Evolutionary conservation across 768 basidiomycete species (phyloP).

Genomic region (Plicaturopsis crispa): DNA sequence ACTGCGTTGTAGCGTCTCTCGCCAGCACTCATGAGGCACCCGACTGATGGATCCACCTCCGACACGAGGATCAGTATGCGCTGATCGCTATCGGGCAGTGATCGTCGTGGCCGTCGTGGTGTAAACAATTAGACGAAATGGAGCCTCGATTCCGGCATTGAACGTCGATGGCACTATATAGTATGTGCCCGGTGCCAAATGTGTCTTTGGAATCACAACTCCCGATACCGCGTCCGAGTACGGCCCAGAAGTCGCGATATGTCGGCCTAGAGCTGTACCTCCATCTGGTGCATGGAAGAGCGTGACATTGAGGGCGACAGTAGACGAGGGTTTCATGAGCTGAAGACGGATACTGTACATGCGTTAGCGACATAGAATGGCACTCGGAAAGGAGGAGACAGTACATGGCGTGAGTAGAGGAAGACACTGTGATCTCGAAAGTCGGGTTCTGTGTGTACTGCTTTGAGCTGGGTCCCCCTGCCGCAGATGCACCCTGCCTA

Average conservation of each 20-base stretch:
- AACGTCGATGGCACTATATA: conserved; percentile 70
- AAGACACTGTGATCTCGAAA: conserved; percentile 51
- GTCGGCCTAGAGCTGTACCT: conserved; percentile 24
- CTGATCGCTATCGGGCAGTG: too few species aligned
- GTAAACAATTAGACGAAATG: conserved; percentile 58
- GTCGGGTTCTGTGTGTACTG: conserved; percentile 63
- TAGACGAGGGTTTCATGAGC: conserved; percentile 32
- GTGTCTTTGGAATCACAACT: conserved; percentile 47
- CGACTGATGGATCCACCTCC: too few species aligned
- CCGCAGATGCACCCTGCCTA: conserved; percentile 55
- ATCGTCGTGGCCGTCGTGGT: conserved; percentile 25
- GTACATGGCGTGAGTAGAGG: conserved; percentile 51
- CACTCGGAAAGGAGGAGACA: conserved; percentile 11
- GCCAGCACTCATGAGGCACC: too few species aligned
- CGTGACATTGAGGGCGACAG: conserved; percentile 52
- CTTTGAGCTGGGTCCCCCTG: conserved; percentile 60
- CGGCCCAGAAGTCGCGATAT: conserved; percentile 66
- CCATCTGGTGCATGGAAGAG: conserved; percentile 34
- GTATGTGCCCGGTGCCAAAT: conserved; percentile 57
- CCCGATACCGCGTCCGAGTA: conserved; percentile 75
- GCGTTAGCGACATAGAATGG: neutral
- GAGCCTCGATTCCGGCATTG: conserved; percentile 44
- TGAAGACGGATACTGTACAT: conserved; percentile 66
- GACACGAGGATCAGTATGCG: too few species aligned
- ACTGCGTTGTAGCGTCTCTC: neutral